Base-by-base conservation (phyloP, 2,329 filamentous ascomycete species). In the Ophiostoma sp. region DNA sequence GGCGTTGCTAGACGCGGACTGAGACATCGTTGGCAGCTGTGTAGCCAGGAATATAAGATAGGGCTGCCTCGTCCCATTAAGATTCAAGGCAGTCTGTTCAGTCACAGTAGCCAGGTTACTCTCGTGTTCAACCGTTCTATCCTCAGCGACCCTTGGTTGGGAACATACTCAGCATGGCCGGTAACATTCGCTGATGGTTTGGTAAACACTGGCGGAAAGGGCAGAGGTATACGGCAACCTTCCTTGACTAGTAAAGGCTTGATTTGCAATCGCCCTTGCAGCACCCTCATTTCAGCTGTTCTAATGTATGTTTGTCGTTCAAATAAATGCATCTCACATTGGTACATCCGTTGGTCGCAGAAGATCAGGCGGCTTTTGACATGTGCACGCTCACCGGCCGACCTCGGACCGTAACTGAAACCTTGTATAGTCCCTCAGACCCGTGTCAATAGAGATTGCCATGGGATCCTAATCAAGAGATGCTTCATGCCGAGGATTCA, bases 261-360 rank as follows among this genome's bases (percentile, higher is more conserved):
- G 14, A 7, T n/a, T n/a, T 2, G 9, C 5, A 9, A 5, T 42
- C 14, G 3, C 12, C 41, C 14, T 7, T 14, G 8, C 1, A 18
- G 41, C 3, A 9, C 11, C 2, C 11, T 27, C 12, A 11, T 55
- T 38, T 11, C n/a, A 62, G 14, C 58, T 16, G 27, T 27, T 27
- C 27, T 62, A 62, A 14, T 84, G 72, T 88, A 85, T 67, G 83
- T 86, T 52, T 80, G 72, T 87, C 87, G 72, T 88, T 87, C 41
- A 88, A 73, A 0, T 85, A 86, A 12, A 87, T 81, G 71, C 85
- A 88, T 27, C 84, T 76, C 3, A 88, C 73, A 86, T 84, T 0
- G 84, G 82, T 0, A 87, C 82, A 66, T 87, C 83, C 2, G 76
- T 75, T 9, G 74, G 75, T 0, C 80, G 78, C 44, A 88, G 74